Base-by-base conservation (phyloP, 441 rosid genomes). In the Pelargonium citronellum region DNA sequence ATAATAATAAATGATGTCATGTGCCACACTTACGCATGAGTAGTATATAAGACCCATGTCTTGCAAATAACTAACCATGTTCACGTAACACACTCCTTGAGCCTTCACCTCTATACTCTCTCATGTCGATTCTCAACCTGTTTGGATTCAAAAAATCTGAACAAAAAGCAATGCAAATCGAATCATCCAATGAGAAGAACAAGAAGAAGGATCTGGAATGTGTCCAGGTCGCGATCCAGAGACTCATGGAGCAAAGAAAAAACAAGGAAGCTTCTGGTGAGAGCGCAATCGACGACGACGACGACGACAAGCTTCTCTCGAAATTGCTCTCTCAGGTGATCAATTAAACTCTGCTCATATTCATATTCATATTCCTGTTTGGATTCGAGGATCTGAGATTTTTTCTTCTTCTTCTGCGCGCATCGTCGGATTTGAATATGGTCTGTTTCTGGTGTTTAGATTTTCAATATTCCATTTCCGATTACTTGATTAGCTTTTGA, bases 281-380 rank as follows among this genome's bases (percentile, higher is more conserved):
- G 37, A 30, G 37, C 37, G 37, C 37, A 3, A 5, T 30, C 37
- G 37, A 49, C 13, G 55, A 49, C 55, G 55, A 49, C 12, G 55
- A 49, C 55, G 55, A 49, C 4, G 55, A 49, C 15, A 12, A 3
- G 55, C 55, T 49, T 12, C 55, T 49, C 55, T 49, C n/a, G 4
- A 49, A 49, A 10, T 49, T 49, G 55, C n/a, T 49, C 55, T 49
- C 55, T 49, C 55, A 49, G 55, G 55, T 49, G n/a, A 49, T 12
- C 5, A 1, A 49, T 49, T n/a, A n/a, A 12, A 49, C 0, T 4
- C 4, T 49, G 12, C 55, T 49, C n/a, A 10, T 12, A 49, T 4
- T 30, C n/a, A 10, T 12, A 49, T 4, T 30, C 37, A 30, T 30
- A 3, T 49, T 49, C 55, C 55, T 49, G 55, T 49, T 49, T 49